Evolutionary conservation across 345 rosid species (phyloP).

Genomic region (Citrus mangshanensis): DNA sequence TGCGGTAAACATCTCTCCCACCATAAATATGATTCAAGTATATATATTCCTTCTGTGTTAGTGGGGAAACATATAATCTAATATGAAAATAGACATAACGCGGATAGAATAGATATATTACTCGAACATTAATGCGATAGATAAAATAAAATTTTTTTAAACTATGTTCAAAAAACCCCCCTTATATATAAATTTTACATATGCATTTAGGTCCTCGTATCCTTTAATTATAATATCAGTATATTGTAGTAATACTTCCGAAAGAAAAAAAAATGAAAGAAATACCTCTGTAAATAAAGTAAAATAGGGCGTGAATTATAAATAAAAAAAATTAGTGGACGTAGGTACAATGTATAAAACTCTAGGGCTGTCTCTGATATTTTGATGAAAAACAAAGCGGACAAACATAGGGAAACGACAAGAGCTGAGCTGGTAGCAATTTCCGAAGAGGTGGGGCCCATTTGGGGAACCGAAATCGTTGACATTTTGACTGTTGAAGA

Average conservation of each 20-base stretch:
- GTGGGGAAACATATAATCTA: too few species aligned
- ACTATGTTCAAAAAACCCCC: rapidly evolving
- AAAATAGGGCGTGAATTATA: neutral
- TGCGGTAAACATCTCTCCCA: too few species aligned
- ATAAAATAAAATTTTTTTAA: too few species aligned
- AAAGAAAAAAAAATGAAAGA: too few species aligned
- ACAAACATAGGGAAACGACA: neutral
- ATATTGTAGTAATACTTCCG: too few species aligned
- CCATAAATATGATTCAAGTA: too few species aligned
- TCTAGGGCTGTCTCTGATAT: neutral
- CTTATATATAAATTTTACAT: too few species aligned
- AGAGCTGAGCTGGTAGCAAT: neutral
- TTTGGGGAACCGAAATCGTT: neutral
- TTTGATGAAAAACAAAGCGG: neutral
- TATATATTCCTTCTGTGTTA: too few species aligned
- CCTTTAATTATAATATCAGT: too few species aligned
- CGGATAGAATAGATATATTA: too few species aligned
- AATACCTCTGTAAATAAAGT: neutral
- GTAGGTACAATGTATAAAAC: neutral
- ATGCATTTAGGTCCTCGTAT: neutral
- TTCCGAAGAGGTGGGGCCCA: neutral
- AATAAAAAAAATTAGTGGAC: neutral
- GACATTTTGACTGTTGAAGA: neutral
- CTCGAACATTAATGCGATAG: too few species aligned
- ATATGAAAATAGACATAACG: too few species aligned